phyloP scores from a whole-genome alignment of 2,329 filamentous ascomycete genomes.

The Grosmannia penicillata region DNA sequence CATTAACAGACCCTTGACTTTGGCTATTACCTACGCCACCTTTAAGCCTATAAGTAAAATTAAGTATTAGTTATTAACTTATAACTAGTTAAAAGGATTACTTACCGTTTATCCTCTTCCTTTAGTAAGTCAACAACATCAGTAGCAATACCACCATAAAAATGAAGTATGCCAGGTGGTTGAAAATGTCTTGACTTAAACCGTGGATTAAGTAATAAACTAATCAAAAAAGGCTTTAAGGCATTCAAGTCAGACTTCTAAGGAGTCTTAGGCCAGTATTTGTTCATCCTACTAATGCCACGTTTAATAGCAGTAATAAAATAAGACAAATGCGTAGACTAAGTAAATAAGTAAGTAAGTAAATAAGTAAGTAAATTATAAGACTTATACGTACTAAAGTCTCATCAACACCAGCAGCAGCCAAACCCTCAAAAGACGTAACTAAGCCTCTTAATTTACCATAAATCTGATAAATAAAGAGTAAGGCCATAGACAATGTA shows the following conservation, averaged over 20 bases:
- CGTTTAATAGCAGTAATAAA: not conserved
- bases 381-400: no score
- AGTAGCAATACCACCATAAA: not conserved
- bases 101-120: not conserved
- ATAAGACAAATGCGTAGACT: no score
- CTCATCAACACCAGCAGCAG: not conserved
- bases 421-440: conserved; percentile 1
- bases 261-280: no score
- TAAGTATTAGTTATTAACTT: not conserved
- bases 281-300: not conserved
- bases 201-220: not conserved
- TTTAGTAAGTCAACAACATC: not conserved
- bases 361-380: not conserved
- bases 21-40: not conserved
- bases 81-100: not conserved
- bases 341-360: not conserved
- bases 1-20: not conserved
- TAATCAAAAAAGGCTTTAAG: not conserved
- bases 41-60: not conserved
- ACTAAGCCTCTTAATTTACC: conserved; percentile 4
- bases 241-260: no score
- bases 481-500: not conserved
- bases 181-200: not conserved
- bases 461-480: conserved; percentile 1
- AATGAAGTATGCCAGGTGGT: not conserved